These are phyloP conservation scores for Skeletonema potamos DNA, from an alignment of 108 stramenopile genomes.

Conservation along the genomic window DNA sequence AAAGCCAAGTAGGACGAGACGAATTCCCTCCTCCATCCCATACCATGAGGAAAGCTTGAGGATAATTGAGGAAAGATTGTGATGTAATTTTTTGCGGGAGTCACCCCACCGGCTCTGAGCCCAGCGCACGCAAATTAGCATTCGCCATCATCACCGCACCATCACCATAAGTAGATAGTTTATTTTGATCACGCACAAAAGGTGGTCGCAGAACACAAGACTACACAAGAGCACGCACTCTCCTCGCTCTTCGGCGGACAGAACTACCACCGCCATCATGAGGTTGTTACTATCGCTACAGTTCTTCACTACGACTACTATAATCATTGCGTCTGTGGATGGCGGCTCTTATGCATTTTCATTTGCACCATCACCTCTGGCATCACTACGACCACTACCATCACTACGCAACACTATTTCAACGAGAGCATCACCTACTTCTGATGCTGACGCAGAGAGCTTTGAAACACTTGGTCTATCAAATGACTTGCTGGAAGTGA, in stretches of 20 bases:
- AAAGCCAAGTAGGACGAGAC: conserved; percentile 27
- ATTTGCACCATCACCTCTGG: not conserved
- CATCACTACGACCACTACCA: not conserved
- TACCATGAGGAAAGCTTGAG: no score
- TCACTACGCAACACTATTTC: not conserved
- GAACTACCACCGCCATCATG: not conserved
- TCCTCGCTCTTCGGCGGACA: not conserved
- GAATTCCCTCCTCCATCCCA: not conserved
- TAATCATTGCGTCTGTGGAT: not conserved
- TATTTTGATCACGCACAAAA: no score
- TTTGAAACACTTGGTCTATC: conserved; percentile 32
- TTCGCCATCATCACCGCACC: no score
- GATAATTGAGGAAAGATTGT: no score
- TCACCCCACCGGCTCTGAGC: no score
- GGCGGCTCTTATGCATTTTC: not conserved
- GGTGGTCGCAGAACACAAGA: no score
- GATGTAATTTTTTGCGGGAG: no score
- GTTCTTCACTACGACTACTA: not conserved
- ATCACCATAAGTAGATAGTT: no score
- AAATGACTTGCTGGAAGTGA: conserved; percentile 13
- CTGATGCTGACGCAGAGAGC: not conserved
- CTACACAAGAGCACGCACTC: no score
- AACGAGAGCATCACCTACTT: not conserved
- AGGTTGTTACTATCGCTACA: not conserved
- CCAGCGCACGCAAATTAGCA: no score